Conservation (phyloP, 2,329 filamentous ascomycete genomes). For the Paraphoma chrysanthemicola region DNA sequence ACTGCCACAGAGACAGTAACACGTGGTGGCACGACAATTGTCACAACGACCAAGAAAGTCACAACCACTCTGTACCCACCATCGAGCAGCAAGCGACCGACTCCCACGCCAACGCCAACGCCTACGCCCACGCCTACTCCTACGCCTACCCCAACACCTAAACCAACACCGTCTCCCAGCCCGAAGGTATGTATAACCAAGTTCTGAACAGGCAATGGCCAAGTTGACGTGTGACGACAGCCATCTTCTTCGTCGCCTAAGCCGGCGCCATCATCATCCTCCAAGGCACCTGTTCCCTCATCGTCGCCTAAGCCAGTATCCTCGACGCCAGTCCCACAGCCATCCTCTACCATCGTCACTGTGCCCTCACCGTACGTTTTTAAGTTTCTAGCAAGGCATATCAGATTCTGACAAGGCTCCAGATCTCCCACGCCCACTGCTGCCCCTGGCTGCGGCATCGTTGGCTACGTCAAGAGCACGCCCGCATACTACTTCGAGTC, state of each 20-base stretch:
- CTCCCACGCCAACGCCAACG: constrained; percentile 12
- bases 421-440: constrained; percentile 22
- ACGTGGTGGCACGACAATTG: constrained; percentile 22
- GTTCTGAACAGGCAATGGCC: neutral
- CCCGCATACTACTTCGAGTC: constrained; percentile 44
- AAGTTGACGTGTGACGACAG: neutral
- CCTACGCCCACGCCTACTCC: constrained; percentile 21
- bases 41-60: constrained; percentile 28
- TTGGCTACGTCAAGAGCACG: constrained; percentile 39
- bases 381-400: neutral
- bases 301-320: constrained; percentile 14
- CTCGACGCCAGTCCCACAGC: constrained; percentile 6
- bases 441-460: constrained; percentile 32
- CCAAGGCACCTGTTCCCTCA: constrained; percentile 1
- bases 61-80: constrained; percentile 30
- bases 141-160: constrained; percentile 14
- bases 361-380: constrained; percentile 32
- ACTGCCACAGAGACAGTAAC: constrained; percentile 35
- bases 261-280: constrained; percentile 8
- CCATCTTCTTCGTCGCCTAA: neutral
- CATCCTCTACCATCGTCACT: constrained; percentile 18
- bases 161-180: neutral
- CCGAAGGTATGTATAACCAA: neutral
- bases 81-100: constrained; percentile 8
- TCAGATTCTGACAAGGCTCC: constrained; percentile 4